Evolutionary conservation across 106 monocot species (phyloP), one percentile per base, ranked within the genome.

Genomic region (Hemerocallis citrina): DNA sequence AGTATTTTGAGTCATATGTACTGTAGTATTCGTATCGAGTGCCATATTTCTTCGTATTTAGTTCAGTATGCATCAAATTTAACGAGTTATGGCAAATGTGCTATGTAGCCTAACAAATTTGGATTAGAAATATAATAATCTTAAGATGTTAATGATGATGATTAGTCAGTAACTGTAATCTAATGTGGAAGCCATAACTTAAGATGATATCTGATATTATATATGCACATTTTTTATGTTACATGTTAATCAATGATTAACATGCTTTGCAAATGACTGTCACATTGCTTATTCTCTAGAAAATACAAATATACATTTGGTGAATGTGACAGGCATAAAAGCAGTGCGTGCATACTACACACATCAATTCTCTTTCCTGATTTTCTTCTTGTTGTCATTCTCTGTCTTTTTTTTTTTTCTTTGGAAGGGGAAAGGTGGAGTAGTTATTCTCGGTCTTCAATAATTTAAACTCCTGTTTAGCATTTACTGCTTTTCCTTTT

Each of bases 311-410:
- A 19, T 16, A 21, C n/a, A n/a, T n/a, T n/a, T 56, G 0, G 36
- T 23, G 36, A 58, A 22, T 21, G 57, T 58, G 57, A 58, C 57
- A 58, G 3, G 34, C 20, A 12, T 9, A 20, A 57, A 57, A 57
- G 55, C 7, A 57, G 34, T 36, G 20, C n/a, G n/a, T n/a, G n/a
- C n/a, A n/a, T n/a, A n/a, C n/a, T n/a, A n/a, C 17, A 34, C 33
- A 0, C 21, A 34, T 17, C 34, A 34, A 37, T 37, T 34, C 28
- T 24, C 38, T n/a, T n/a, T 24, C 50, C 50, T 50, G 50, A 50
- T 50, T 50, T 25, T 25, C 27, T 50, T 25, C 23, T 27, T 2
- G 25, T 50, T 50, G 7, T 27, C 6, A 17, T 33, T 24, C 33
- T 39, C 59, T 44, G 44, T 4, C 15, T 44, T 57, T 13, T 35